Evolutionary conservation across 1,284 basidiomycete genomes (phyloP).

Genomic region (Xerocomus nothofagi): DNA sequence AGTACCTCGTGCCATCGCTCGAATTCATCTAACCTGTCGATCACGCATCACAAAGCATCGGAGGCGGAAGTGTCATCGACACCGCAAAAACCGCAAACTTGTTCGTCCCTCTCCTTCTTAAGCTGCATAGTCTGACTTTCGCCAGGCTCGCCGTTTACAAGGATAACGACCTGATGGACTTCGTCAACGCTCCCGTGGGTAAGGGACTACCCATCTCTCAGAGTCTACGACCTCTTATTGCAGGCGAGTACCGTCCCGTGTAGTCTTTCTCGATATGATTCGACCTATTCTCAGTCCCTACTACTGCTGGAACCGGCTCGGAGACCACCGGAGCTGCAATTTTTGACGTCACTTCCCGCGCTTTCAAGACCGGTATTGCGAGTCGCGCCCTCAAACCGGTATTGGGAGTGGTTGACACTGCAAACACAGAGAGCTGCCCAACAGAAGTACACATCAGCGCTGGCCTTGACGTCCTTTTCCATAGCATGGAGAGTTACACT

Average conservation of each 20-base stretch:
- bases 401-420: slow-evolving; percentile 78
- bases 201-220: slow-evolving; percentile 86
- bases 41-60: slow-evolving; percentile 56
- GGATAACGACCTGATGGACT: slow-evolving; percentile 90
- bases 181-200: slow-evolving; percentile 95
- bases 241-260: slow-evolving; percentile 44
- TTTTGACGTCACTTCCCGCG: slow-evolving; percentile 85
- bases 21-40: slow-evolving; percentile 1
- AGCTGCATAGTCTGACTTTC: not conserved
- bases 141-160: slow-evolving; percentile 82
- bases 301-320: slow-evolving; percentile 96
- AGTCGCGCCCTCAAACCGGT: slow-evolving; percentile 88
- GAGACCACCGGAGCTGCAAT: slow-evolving; percentile 99
- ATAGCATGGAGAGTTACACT: slow-evolving; percentile 91
- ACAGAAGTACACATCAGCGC: slow-evolving; percentile 87
- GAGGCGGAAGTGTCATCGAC: slow-evolving; percentile 95
- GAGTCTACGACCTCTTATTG: slow-evolving; percentile 82
- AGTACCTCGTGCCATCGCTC: slow-evolving; percentile 10
- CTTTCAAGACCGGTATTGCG: slow-evolving; percentile 97
- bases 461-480: slow-evolving; percentile 93
- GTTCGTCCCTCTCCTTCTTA: slow-evolving; percentile 42
- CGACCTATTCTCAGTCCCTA: slow-evolving; percentile 61
- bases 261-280: not conserved
- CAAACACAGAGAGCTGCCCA: slow-evolving; percentile 84
- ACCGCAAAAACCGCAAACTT: slow-evolving; percentile 92